Evolutionary conservation across 495 filamentous ascomycete genomes (phyloP).

Genomic region (Neurospora hispaniola): DNA sequence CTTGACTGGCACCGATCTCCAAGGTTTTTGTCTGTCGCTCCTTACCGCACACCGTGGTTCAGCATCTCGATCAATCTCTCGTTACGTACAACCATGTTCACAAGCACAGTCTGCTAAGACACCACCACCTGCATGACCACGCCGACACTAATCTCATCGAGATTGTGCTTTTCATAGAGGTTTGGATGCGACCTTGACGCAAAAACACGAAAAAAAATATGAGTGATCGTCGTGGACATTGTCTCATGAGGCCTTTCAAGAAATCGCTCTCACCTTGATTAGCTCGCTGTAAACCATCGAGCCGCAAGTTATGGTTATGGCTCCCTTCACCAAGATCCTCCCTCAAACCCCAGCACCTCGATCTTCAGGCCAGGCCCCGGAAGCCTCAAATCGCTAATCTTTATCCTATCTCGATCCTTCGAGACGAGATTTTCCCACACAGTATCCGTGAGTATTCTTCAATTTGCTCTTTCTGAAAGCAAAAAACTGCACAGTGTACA

Average conservation of each 20-base stretch:
- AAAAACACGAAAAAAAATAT: background rate
- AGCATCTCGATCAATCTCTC: background rate
- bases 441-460: background rate
- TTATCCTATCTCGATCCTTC: background rate
- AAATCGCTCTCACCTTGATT: background rate
- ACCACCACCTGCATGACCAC: background rate
- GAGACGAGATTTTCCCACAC: background rate
- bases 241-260: background rate
- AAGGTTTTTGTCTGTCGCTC: background rate
- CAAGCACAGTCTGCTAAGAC: background rate
- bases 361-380: background rate
- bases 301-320: background rate
- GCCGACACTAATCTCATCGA: background rate
- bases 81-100: background rate
- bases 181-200: background rate
- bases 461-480: background rate
- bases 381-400: background rate
- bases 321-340: background rate
- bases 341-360: background rate
- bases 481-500: background rate
- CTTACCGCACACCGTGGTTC: background rate
- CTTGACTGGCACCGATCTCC: background rate
- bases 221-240: background rate
- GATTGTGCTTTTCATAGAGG: background rate
- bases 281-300: background rate